Base-by-base conservation (phyloP, 2,329 filamentous ascomycete species). In the Fusarium keratoplasticum region DNA sequence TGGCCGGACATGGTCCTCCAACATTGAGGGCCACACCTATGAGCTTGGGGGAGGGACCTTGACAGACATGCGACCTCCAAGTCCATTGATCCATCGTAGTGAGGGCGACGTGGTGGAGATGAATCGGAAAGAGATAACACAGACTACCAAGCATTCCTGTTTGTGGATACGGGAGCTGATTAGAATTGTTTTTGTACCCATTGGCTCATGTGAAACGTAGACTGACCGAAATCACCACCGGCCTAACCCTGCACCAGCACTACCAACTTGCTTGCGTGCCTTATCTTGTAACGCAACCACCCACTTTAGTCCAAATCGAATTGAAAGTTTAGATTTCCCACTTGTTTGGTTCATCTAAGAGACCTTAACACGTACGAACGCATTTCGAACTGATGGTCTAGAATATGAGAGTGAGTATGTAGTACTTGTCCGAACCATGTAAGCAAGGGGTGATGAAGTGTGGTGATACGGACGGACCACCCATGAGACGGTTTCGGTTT, bases 1-100 rank as follows among this genome's bases (percentile, higher is more conserved):
- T n/a, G 64, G 44, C 33, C 31, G 64, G 20, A 36, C 57, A 20
- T 66, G 14, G n/a, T 27, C 64, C 10, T 22, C 64, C 4, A 42
- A 55, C 16, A 38, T 61, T 6, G 35, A 66, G 47, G 64, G 64
- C 18, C 31, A 65, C 16, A 11, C 10, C 8, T 65, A 52, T 20
- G 63, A 65, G 31, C 50, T 65, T 55, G 63, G 55, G 20, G 63
- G 63, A 22, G 40, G n/a, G 59, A 61, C 11, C 42, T 61, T 22
- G 13, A 8, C 25, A 27, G 59, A n/a, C 20, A 50, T 50, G 7
- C 27, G 40, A 52, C 29, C 7, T 52, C 5, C 42, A 20, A 27
- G 22, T 36, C n/a, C 47, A 6, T 60, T 42, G 35, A 29, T 31
- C 8, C 31, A 40, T 20, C 11, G 22, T 20, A 31, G 20, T 13